Evolutionary conservation across 2,329 filamentous ascomycete species (phyloP), one percentile per base, ranked within the genome.

Genomic region (Botrytis fabae): DNA sequence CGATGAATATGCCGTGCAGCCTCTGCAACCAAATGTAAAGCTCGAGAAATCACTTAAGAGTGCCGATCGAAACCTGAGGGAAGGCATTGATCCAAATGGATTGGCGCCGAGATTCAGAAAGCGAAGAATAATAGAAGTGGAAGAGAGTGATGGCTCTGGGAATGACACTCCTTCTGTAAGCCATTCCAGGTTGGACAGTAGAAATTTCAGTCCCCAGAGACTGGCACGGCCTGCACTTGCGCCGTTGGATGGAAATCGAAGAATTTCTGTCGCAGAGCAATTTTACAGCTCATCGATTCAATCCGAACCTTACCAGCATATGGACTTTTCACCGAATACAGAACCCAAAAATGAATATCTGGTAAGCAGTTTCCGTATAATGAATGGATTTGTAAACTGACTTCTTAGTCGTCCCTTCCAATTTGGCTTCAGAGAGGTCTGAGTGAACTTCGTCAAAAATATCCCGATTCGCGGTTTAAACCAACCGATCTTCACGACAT

Each of bases 71-170:
- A 68, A 40, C 4, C 35, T 72, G n/a, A 60, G 14, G 22, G 62
- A 61, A 6, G 62, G 70, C 22, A 72, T 72, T 46, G 70, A 68
- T 40, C 70, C 62, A 28, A 68, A 72, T 68, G 62, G 51, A 44
- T 60, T 68, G 40, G 70, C 40, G 6, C 62, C 70, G 4, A 65
- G 42, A 32, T 57, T 59, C 5, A 72, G 44, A 59, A 72, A 60
- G 46, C 51, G 70, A 38, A 72, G 62, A 48, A 63, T 72, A 54
- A 59, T 63, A 10, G 62, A 72, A 38, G 62, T 72, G 14, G 51
- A 57, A 16, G 70, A 68, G 54, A 72, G 70, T 48, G 70, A 72
- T 60, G 51, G 38, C 25, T 72, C 70, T 32, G 70, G 38, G 1
- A 48, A 68, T 18, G 62, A 59, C 10, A 57, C 48, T 28, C 51